Base-by-base conservation (phyloP, 352 stramenopile genomes). In the Plasmopara muralis region DNA sequence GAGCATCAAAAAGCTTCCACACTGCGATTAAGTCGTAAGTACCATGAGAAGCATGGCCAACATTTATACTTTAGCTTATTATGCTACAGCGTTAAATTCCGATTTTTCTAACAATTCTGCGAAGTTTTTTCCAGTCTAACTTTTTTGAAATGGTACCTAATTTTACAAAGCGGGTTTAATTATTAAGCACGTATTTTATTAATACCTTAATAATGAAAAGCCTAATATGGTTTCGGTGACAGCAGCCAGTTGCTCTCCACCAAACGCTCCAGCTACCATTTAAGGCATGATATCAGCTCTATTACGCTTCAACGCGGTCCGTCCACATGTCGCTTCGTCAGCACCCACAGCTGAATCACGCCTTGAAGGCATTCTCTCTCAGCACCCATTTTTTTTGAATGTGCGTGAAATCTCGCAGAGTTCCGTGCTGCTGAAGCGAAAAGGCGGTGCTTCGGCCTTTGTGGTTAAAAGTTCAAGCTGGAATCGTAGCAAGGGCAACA, bases 381-480 rank as follows among this genome's bases (percentile, higher is more conserved):
- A 16, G 37, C 48, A n/a, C 55, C 47, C 48, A 40, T 7, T 25
- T 9, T 38, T 4, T 15, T 46, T 49, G 0, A 43, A 57, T 16
- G 47, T 38, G 43, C 64, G 65, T 18, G 18, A 16, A 20, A 81
- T 87, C 52, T 68, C 70, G 43, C 62, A 68, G 34, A 73, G 63
- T 31, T 56, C 50, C 31, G 58, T 68, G 49, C 62, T 89, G 10
- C 50, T 55, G 29, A 89, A 89, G 72, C 77, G 81, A 37, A 77
- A 73, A 34, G 81, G 79, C 53, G 81, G 81, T 50, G 67, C 71
- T 18, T 91, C 81, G 28, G 81, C 71, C 25, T 87, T 85, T 51
- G 70, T 77, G 5, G 52, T 59, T 42, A 89, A 88, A 58, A 70
- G 57, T 25, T 70, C 68, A 41, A 70, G 73, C 56, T 75, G 70